Percentiles rank a stretch among this genome's conserved stretches.
phyloP scores from a whole-genome alignment of 768 basidiomycete genomes.

The Amanita pallidorosea region DNA sequence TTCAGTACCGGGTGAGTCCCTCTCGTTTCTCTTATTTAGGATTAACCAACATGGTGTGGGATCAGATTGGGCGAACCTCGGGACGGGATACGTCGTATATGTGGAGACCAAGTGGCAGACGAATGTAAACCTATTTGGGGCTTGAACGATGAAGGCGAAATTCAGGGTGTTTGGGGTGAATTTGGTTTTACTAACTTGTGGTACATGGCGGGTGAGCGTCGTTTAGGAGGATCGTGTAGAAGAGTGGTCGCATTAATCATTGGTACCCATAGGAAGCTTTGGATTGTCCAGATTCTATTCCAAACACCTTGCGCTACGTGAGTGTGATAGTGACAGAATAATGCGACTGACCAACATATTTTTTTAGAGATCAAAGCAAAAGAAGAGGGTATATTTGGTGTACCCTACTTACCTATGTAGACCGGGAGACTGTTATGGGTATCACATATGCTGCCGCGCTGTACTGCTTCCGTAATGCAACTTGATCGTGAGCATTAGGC shows the following conservation, averaged over 20 bases:
- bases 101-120: constrained; percentile 32
- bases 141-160: constrained; percentile 53
- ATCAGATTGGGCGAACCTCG: constrained; percentile 35
- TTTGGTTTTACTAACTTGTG: constrained; percentile 45
- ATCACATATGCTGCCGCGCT: too few species aligned
- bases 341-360: not conserved
- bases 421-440: too few species aligned
- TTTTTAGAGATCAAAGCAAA: constrained; percentile 14
- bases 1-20: constrained; percentile 42
- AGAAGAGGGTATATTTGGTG: constrained; percentile 11
- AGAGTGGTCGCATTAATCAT: not conserved
- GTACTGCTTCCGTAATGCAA: too few species aligned
- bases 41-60: not conserved
- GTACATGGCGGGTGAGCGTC: constrained; percentile 42
- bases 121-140: constrained; percentile 53
- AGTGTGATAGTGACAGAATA: constrained; percentile 15
- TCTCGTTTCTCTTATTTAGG: not conserved
- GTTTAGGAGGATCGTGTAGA: not conserved
- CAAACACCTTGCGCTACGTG: constrained; percentile 52
- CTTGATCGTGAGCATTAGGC: too few species aligned
- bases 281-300: constrained; percentile 45
- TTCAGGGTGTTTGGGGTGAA: constrained; percentile 39
- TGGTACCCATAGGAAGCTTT: constrained; percentile 28
- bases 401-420: not conserved
- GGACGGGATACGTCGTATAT: constrained; percentile 28